Evolutionary conservation across 495 filamentous ascomycete genomes (phyloP), one percentile per base, ranked within the genome.

Genomic region (Podospora australis): DNA sequence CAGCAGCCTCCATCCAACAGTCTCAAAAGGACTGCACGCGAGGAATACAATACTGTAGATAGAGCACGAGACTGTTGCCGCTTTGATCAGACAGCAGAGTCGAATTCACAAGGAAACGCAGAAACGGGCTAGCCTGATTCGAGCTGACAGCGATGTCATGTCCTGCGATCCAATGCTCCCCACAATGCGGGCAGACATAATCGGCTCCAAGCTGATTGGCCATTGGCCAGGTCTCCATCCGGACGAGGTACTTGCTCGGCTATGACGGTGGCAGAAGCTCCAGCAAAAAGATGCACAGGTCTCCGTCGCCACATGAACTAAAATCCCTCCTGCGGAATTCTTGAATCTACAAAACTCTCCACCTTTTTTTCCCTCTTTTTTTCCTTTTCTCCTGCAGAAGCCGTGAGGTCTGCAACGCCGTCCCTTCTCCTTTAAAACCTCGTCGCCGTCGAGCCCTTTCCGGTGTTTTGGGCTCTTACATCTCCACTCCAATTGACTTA

Each of bases 401-500:
- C 23, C 32, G 17, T 32, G 46, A 24, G 29, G 17, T 45, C 36
- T 44, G 32, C 50, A 46, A 43, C 38, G 19, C 42, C 47, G 46
- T 25, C 50, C 22, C 42, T 36, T 38, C 34, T 28, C 35, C 39
- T n/a, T 36, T 36, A 6, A 36, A 36, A 36, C 38, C 36, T 45
- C 46, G 46, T 49, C 34, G 48, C 54, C 48, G 49, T 54, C 41
- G n/a, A 54, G 54, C 43, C 38, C 53, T 42, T 59, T 49, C 49
- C 54, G 44, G 49, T 54, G n/a, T n/a, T n/a, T 41, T 39, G 43
- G 54, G 50, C 53, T 43, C 52, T 39, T 47, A 54, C 49, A 45
- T 64, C 63, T 63, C 61, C 62, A 57, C 62, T 65, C 58, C 52
- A 60, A 61, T 63, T 62, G 56, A 58, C 41, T 52, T 49, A 53